Percentiles rank a stretch among this genome's conserved stretches.
phyloP scores from a whole-genome alignment of 371 early-diverging fungal genomes.

The Mortierella sp. region DNA sequence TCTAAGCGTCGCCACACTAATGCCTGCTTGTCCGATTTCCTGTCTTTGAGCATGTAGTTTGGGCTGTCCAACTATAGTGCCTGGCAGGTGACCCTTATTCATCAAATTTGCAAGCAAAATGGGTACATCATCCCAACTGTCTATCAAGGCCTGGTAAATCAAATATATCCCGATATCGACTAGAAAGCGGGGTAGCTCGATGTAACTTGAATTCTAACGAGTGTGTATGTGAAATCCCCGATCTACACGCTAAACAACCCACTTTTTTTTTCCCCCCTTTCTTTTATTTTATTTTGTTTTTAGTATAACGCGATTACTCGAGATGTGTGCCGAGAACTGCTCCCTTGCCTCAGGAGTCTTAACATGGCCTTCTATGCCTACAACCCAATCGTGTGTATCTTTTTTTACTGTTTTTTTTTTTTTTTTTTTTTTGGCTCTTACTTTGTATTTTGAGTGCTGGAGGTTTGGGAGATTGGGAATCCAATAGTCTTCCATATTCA shows the following conservation, averaged over 20 bases:
- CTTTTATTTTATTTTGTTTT: too few species aligned
- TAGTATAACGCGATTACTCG: conserved; percentile 72
- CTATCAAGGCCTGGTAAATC: conserved; percentile 58
- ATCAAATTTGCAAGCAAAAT: conserved; percentile 54
- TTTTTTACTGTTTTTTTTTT: not conserved
- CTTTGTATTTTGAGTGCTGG: too few species aligned
- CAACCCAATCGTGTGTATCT: conserved; percentile 60
- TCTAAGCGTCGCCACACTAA: too few species aligned
- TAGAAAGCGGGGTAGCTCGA: not conserved
- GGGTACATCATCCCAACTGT: conserved; percentile 59
- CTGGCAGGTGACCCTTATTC: conserved; percentile 61
- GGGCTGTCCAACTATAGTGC: conserved; percentile 61
- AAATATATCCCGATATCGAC: not conserved
- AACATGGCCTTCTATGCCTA: conserved; percentile 66
- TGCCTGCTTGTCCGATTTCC: too few species aligned
- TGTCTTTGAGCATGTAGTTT: conserved; percentile 31
- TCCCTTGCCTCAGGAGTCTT: conserved; percentile 65
- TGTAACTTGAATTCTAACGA: too few species aligned
- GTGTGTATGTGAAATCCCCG: too few species aligned
- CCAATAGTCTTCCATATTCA: too few species aligned
- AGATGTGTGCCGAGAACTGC: conserved; percentile 65
- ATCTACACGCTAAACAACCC: too few species aligned
- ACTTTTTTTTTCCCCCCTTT: too few species aligned
- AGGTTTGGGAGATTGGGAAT: too few species aligned
- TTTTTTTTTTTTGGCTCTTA: not conserved